Evolutionary conservation across 768 basidiomycete species (phyloP).

Genomic region (Ramaria rubella): DNA sequence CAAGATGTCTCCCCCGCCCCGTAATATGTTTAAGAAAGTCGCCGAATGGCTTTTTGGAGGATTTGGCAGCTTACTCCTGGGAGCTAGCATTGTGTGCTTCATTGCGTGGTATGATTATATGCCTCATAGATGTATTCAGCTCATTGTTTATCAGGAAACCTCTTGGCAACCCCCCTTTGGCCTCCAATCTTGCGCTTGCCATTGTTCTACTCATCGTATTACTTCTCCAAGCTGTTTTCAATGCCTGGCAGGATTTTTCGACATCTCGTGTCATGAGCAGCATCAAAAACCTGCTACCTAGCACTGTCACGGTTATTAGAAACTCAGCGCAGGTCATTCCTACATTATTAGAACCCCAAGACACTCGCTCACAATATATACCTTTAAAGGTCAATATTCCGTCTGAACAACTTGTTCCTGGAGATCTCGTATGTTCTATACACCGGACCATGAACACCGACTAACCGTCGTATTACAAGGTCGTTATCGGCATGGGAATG

Average conservation of each 20-base stretch:
- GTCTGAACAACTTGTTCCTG: conserved; percentile 58
- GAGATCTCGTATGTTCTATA: conserved; percentile 40
- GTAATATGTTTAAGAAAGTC: conserved; percentile 37
- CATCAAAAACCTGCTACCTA: conserved; percentile 59
- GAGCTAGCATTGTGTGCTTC: conserved; percentile 48
- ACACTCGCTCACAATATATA: not conserved
- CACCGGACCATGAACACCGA: not conserved
- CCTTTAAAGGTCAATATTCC: conserved; percentile 36
- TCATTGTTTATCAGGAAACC: conserved; percentile 40
- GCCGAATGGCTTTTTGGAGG: conserved; percentile 50
- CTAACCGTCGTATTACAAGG: conserved; percentile 13
- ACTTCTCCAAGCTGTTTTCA: conserved; percentile 34
- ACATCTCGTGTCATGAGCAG: conserved; percentile 55
- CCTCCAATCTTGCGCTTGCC: conserved; percentile 55
- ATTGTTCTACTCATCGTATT: conserved; percentile 45
- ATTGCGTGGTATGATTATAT: conserved; percentile 36
- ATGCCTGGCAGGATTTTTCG: conserved; percentile 50
- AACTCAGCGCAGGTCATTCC: conserved; percentile 34
- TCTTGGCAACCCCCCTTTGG: conserved; percentile 48
- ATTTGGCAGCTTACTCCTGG: conserved; percentile 39
- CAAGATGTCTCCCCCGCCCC: conserved; percentile 42
- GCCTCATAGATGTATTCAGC: not conserved
- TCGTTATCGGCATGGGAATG: conserved; percentile 56
- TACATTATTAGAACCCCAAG: not conserved
- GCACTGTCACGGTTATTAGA: conserved; percentile 55